A percentile compares a stretch with the other conserved stretches of the same genome.
Conservation (phyloP, 2,329 filamentous ascomycete species). For the Akanthomyces lecanii region DNA sequence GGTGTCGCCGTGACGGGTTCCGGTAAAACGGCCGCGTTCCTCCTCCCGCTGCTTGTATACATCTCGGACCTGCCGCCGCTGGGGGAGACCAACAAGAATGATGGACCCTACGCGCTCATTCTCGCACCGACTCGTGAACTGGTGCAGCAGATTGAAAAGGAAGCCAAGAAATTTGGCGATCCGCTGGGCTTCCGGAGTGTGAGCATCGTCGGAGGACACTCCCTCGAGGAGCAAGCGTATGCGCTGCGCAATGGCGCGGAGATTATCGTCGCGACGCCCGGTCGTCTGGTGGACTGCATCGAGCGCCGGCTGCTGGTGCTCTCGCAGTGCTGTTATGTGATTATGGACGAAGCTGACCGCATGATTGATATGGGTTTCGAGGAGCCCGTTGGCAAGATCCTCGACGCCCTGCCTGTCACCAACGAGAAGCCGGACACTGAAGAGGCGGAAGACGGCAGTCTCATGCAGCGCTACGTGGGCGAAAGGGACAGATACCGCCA, state of each 20-base stretch:
- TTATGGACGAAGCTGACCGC: slow-evolving; percentile 98
- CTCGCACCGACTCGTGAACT: slow-evolving; percentile 94
- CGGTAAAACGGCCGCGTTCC: slow-evolving; percentile 94
- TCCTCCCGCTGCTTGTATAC: slow-evolving; percentile 88
- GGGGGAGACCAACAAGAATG: slow-evolving; percentile 81
- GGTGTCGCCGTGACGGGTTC: slow-evolving; percentile 97
- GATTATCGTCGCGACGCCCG: slow-evolving; percentile 97
- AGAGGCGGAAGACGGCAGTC: slow-evolving; percentile 76
- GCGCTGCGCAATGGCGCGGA: slow-evolving; percentile 88
- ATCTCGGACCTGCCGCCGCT: slow-evolving; percentile 86
- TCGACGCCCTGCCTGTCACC: slow-evolving; percentile 83
- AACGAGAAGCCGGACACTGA: slow-evolving; percentile 97
- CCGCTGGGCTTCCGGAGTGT: slow-evolving; percentile 93
- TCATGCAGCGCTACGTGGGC: slow-evolving; percentile 78
- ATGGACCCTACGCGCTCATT: slow-evolving; percentile 96
- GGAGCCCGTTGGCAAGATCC: slow-evolving; percentile 94
- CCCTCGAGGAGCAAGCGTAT: slow-evolving; percentile 88
- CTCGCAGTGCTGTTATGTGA: slow-evolving; percentile 95
- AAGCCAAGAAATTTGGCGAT: slow-evolving; percentile 86
- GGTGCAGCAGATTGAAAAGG: slow-evolving; percentile 93
- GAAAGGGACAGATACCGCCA: slow-evolving; percentile 81
- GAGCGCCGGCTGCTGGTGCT: slow-evolving; percentile 88
- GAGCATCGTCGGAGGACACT: slow-evolving; percentile 96
- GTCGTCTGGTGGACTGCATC: slow-evolving; percentile 94
- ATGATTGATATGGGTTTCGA: slow-evolving; percentile 99